Percentiles rank a stretch among this genome's conserved stretches.
These are phyloP conservation scores for Boletus huronensis DNA, from an alignment of 768 basidiomycete species.

Conservation along the genomic window DNA sequence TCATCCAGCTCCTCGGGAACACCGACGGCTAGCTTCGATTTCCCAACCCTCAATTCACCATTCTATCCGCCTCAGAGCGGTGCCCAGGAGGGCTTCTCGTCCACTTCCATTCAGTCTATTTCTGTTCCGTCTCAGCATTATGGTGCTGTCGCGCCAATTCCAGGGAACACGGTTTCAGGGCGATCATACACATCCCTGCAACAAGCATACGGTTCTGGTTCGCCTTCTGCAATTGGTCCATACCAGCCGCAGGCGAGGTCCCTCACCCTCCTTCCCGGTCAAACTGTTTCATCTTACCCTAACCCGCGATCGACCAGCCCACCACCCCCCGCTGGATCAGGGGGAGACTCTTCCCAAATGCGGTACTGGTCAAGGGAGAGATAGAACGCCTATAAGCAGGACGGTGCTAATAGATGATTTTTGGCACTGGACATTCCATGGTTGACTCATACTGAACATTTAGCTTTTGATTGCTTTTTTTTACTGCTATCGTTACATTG, in stretches of 20 bases:
- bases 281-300: conserved; percentile 25
- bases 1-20: conserved; percentile 21
- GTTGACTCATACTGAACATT: conserved; percentile 1
- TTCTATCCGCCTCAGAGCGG: conserved; percentile 47
- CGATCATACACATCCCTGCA: conserved; percentile 30
- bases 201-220: conserved; percentile 21
- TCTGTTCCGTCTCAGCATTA: conserved; percentile 31
- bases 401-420: conserved; percentile 8
- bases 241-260: conserved; percentile 29
- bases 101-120: conserved; percentile 33
- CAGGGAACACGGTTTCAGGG: conserved; percentile 22
- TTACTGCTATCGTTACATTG: conserved; percentile 12
- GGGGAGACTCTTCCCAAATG: conserved; percentile 24
- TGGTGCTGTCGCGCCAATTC: conserved; percentile 18
- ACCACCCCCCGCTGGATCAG: conserved; percentile 29
- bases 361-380: conserved; percentile 28
- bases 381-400: conserved; percentile 8
- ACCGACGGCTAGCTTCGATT: conserved; percentile 29
- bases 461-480: background rate
- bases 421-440: conserved; percentile 15
- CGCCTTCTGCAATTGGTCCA: conserved; percentile 12
- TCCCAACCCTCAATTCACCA: conserved; percentile 56
- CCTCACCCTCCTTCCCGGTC: conserved; percentile 15
- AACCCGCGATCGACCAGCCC: conserved; percentile 22
- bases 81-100: conserved; percentile 31